Evolutionary conservation across 345 rosid genomes (phyloP), one percentile per base, ranked within the genome.

Genomic region (Arabis alpina): DNA sequence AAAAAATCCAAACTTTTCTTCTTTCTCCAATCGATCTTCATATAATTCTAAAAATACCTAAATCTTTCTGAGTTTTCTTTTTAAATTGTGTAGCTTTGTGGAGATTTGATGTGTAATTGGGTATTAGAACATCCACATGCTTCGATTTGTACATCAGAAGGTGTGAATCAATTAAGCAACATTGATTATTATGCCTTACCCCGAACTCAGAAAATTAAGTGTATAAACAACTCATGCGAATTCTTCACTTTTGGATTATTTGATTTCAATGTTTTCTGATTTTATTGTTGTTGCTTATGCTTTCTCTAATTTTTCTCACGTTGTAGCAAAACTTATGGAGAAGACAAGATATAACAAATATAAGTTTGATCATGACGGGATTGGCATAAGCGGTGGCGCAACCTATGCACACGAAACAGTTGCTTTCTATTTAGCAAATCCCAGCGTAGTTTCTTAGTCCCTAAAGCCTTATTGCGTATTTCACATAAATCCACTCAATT

Each of bases 101-200:
- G 80, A 61, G 84, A 87, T 66, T 60, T 87, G 78, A 72, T 95
- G 54, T 73, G 85, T 72, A 77, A 92, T 14, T 95, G 99, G 98
- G 51, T 95, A 44, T 32, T 54, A 58, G 56, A 82, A 54, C 85
- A 90, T 77, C 94, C 92, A 37, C 59, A 79, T 77, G 92, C 91
- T 44, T 95, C 96, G 41, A 83, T 92, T 62, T 92, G 93, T 68
- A 81, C 86, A 27, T 30, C 86, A 27, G 76, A 86, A 72, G 91
- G 98, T 39, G 65, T 76, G 11, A 23, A 66, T 25, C 68, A 79
- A 3, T 95, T 90, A 84, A 81, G 53, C 60, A 87, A 86, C 43
- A 80, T 82, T 5, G 98, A 92, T 61, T 92, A 95, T 50, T 90
- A 90, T 76, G 99, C 97, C 58, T 69, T 95, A 77, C 75, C 34